Percentiles rank a stretch among this genome's conserved stretches.
These are phyloP conservation scores for Chionographis japonica DNA, from an alignment of 106 monocot species.

Conservation along the genomic window DNA sequence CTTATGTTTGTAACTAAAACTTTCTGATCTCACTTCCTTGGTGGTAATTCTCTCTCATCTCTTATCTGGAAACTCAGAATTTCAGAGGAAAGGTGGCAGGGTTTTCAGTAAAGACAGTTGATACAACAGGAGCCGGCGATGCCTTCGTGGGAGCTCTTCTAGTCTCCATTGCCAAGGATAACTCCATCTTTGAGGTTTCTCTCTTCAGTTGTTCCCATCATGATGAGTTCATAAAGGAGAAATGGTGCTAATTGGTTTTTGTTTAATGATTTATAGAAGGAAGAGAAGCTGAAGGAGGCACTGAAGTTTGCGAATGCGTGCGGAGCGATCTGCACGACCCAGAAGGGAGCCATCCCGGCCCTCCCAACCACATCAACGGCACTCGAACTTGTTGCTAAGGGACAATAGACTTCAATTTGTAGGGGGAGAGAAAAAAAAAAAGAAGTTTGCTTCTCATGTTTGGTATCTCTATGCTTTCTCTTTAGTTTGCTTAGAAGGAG, in stretches of 20 bases:
- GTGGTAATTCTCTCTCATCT: background rate
- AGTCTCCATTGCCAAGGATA: slow-evolving; percentile 39
- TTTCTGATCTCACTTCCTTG: background rate
- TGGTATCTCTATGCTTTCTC: too few species aligned
- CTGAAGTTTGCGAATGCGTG: slow-evolving; percentile 41
- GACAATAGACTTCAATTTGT: slow-evolving; percentile 6
- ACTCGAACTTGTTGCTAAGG: slow-evolving; percentile 16
- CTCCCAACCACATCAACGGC: slow-evolving; percentile 26
- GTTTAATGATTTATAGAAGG: slow-evolving; percentile 11
- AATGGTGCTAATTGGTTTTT: background rate
- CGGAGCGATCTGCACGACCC: slow-evolving; percentile 49
- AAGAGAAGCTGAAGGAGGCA: slow-evolving; percentile 36
- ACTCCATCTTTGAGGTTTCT: slow-evolving; percentile 37
- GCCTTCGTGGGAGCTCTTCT: slow-evolving; percentile 53
- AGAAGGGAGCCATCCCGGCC: slow-evolving; percentile 52
- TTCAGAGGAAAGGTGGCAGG: slow-evolving; percentile 49
- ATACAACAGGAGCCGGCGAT: slow-evolving; percentile 58
- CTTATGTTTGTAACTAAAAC: too few species aligned
- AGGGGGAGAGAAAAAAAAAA: background rate
- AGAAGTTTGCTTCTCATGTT: too few species aligned
- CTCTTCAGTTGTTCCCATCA: background rate
- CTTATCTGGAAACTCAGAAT: slow-evolving; percentile 12
- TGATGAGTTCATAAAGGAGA: too few species aligned
- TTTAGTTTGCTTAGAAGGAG: too few species aligned
- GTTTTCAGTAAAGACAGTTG: slow-evolving; percentile 39